Conservation (phyloP, 139 green algal genomes). For the Volvox africanus region DNA sequence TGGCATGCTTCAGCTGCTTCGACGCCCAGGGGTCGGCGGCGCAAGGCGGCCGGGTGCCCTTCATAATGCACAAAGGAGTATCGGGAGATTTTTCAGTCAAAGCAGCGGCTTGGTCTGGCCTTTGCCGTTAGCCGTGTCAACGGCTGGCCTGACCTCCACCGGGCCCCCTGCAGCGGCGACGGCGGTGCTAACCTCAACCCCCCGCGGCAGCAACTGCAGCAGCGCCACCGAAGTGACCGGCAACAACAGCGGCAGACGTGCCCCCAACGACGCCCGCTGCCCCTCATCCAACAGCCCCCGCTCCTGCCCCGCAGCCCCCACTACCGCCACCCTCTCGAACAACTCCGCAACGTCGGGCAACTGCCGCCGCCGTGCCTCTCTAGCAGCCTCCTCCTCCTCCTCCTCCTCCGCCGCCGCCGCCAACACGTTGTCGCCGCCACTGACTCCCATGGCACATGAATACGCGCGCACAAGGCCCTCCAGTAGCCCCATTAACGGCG, state of each 20-base stretch:
- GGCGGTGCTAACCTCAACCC: no score
- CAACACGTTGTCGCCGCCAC: background rate
- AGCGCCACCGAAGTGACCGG: background rate
- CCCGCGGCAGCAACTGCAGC: background rate
- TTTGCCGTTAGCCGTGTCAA: no score
- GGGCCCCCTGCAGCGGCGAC: background rate
- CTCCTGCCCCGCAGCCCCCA: slow-evolving; percentile 7
- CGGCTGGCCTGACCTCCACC: background rate
- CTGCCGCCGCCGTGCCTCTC: background rate
- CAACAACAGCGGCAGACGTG: background rate
- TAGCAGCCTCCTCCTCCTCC: no score
- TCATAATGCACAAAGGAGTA: no score
- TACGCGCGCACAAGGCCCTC: slow-evolving; percentile 16
- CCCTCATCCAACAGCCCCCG: slow-evolving; percentile 28
- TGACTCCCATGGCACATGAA: background rate
- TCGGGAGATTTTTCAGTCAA: no score
- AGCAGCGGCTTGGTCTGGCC: no score
- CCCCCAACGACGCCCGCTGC: slow-evolving; percentile 3
- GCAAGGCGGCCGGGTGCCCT: no score
- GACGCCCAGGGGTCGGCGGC: no score
- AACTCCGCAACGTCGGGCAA: background rate
- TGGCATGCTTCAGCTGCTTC: no score
- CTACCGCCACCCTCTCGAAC: background rate
- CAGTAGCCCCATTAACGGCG: background rate
- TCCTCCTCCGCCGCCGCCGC: background rate